Evolutionary conservation across 2,329 filamentous ascomycete species (phyloP).

Genomic region (Penicillium sp.): DNA sequence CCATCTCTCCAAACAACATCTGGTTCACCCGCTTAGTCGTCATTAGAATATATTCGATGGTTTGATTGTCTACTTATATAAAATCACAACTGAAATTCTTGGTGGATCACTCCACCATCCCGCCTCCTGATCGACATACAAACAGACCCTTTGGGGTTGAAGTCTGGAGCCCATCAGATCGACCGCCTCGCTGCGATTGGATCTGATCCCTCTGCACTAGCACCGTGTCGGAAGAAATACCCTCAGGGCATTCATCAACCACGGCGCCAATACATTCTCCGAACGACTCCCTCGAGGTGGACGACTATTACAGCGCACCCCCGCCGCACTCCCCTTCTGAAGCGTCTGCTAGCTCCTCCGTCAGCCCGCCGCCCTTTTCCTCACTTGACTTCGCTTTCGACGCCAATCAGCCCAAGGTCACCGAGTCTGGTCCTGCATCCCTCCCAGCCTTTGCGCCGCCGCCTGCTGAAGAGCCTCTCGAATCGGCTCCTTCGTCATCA

Average conservation of each 20-base stretch:
- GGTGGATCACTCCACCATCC: constrained; percentile 7
- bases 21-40: not conserved
- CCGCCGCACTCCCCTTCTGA: constrained; percentile 40
- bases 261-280: constrained; percentile 45
- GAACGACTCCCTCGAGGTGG: constrained; percentile 42
- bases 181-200: constrained; percentile 16
- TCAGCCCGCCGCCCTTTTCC: constrained; percentile 62
- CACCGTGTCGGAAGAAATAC: constrained; percentile 35
- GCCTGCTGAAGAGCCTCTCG: constrained; percentile 51
- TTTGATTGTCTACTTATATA: not conserved
- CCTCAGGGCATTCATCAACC: constrained; percentile 34
- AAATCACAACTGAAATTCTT: not conserved
- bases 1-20: not conserved
- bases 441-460: constrained; percentile 55
- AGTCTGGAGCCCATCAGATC: constrained; percentile 18
- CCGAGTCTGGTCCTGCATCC: constrained; percentile 49
- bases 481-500: constrained; percentile 46
- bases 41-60: not conserved
- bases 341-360: constrained; percentile 51
- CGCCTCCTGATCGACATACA: constrained; percentile 17
- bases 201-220: constrained; percentile 17
- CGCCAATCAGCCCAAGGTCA: constrained; percentile 40
- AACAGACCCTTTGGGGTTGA: constrained; percentile 14
- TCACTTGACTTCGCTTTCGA: constrained; percentile 60
- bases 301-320: constrained; percentile 40